phyloP scores from a whole-genome alignment of 2,329 filamentous ascomycete genomes.

The Alternaria ventricosa region DNA sequence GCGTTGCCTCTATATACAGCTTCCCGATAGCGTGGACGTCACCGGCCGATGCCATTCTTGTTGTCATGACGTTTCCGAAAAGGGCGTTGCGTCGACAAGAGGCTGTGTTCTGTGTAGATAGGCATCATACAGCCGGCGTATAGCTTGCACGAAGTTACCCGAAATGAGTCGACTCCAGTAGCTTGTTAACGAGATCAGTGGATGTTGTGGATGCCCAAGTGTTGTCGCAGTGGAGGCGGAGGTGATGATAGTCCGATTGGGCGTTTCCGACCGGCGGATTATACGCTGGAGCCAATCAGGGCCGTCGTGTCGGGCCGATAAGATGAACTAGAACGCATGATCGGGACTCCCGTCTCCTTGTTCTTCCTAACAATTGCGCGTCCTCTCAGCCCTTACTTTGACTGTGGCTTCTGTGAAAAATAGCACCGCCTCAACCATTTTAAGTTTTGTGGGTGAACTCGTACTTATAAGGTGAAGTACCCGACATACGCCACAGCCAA shows the following conservation, averaged over 20 bases:
- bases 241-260: not conserved
- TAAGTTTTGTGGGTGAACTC: not conserved
- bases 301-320: not conserved
- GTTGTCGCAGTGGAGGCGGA: not conserved
- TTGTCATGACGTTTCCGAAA: not conserved
- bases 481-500: slow-evolving; percentile 5
- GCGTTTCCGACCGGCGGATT: not conserved
- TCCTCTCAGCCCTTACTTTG: not conserved
- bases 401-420: not conserved
- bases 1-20: not conserved
- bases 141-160: not conserved
- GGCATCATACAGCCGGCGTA: not conserved
- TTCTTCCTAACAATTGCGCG: not conserved
- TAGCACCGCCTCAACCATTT: not conserved
- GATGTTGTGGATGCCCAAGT: not conserved
- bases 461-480: not conserved
- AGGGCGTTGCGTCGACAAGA: not conserved
- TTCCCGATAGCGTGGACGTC: not conserved
- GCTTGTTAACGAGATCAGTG: not conserved
- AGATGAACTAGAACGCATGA: not conserved
- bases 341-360: not conserved
- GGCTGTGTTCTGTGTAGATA: not conserved
- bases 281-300: not conserved
- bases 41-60: not conserved
- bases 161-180: not conserved